phyloP scores from a whole-genome alignment of 73 alveolate genomes.

The Tetrahymena elliotti region DNA sequence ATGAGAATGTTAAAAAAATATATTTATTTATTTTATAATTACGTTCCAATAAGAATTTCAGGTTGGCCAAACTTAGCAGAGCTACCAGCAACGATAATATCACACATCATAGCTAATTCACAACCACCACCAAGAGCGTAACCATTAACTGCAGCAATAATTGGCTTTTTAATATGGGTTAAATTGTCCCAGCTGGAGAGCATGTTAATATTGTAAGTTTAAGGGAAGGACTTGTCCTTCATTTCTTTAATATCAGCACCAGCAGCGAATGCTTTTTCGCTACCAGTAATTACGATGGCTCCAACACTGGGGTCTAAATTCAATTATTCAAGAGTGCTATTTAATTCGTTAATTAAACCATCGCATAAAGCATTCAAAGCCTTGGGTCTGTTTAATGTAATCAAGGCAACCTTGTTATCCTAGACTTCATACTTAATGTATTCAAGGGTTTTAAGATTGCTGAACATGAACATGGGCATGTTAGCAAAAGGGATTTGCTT shows the following conservation, averaged over 20 bases:
- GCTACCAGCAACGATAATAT: constrained; percentile 89
- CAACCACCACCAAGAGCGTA: constrained; percentile 99
- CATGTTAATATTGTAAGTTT: constrained; percentile 52
- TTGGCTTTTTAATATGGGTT: constrained; percentile 70
- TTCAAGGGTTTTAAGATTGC: neutral
- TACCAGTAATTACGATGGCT: constrained; percentile 89
- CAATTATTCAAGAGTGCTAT: constrained; percentile 40
- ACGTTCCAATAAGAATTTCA: constrained; percentile 89
- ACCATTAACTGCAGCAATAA: constrained; percentile 96
- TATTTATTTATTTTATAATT: neutral
- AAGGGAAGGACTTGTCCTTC: constrained; percentile 65
- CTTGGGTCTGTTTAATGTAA: constrained; percentile 83
- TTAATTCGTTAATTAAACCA: constrained; percentile 70
- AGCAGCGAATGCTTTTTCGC: constrained; percentile 95
- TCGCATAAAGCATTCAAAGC: constrained; percentile 90
- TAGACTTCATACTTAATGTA: neutral
- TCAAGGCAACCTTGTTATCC: constrained; percentile 54
- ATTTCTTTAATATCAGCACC: constrained; percentile 96
- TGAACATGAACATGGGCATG: neutral
- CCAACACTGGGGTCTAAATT: constrained; percentile 75
- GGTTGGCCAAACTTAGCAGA: constrained; percentile 97
- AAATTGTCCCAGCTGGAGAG: constrained; percentile 55
- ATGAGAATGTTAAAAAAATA: neutral
- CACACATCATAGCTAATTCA: constrained; percentile 98
- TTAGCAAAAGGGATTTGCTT: neutral